Evolutionary conservation across 2,329 filamentous ascomycete species (phyloP).

Genomic region (Juglanconis oblonga): DNA sequence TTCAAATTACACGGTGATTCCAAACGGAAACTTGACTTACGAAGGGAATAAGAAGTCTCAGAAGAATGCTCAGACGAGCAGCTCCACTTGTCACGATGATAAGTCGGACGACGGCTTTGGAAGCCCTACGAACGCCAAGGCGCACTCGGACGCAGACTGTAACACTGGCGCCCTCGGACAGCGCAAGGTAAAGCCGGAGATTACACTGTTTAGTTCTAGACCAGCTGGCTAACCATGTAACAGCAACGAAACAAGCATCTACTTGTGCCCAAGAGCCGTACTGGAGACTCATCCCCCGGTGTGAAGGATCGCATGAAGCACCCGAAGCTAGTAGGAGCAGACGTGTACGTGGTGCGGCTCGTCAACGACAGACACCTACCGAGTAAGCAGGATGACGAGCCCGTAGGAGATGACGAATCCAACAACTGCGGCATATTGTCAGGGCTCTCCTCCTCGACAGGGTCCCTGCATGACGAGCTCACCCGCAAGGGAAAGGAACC

Average conservation of each 20-base stretch:
- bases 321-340: constrained; percentile 44
- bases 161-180: background rate
- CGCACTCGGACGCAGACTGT: background rate
- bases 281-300: constrained; percentile 9
- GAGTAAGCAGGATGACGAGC: background rate
- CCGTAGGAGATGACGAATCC: background rate
- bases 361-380: constrained; percentile 16
- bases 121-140: background rate
- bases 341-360: constrained; percentile 48
- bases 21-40: constrained; percentile 46
- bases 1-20: constrained; percentile 44
- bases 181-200: constrained; percentile 1
- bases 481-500: constrained; percentile 18
- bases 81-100: background rate
- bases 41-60: constrained; percentile 25
- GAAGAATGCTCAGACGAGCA: background rate
- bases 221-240: constrained; percentile 27
- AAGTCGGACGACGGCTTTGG: background rate
- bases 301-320: constrained; percentile 41
- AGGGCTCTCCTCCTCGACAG: constrained; percentile 17
- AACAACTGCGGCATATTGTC: constrained; percentile 2
- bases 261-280: constrained; percentile 9
- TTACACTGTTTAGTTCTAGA: background rate
- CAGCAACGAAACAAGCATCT: constrained; percentile 24
- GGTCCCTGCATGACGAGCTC: constrained; percentile 48